Evolutionary conservation across 2,329 filamentous ascomycete genomes (phyloP), one percentile per base, ranked within the genome.

Genomic region (Colletotrichum neosansevieriae): DNA sequence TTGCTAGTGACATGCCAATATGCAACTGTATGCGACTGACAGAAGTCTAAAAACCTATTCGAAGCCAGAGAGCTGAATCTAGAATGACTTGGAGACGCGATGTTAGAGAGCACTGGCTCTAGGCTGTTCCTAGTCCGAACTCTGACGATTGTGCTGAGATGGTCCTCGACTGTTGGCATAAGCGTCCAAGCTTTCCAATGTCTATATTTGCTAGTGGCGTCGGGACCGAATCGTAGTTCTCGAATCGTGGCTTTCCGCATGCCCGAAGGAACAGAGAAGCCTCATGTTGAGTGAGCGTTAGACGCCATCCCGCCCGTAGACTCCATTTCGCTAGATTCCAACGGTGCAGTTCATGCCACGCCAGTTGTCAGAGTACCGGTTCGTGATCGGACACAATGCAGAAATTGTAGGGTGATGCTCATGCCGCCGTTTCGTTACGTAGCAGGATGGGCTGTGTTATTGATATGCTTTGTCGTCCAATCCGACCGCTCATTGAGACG

Each of bases 171-270:
- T 24, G 58, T 58, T 42, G 44, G 21, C 29, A 44, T 17, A 54
- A 49, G 21, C 19, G 32, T 51, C 19, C 44, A 44, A 53, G 51
- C 53, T 58, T 34, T n/a, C 24, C 59, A 54, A 54, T 65, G 24
- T 24, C 24, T 24, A 24, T 24, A 24, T 24, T 24, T 24, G 24
- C 24, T 24, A 24, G 24, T 5, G 65, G 9, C 38, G 58, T 59
- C 60, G 65, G 65, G 61, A 65, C 65, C 54, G 54, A 65, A 32
- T 17, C 54, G 24, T 49, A 50, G 49, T 7, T 47, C 58, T 58
- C 17, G 49, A 47, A 47, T 56, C 40, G 32, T 53, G 21, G 17
- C 49, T 53, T 62, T 54, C 42, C 49, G 54, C 50, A 40, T 21
- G 51, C 38, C 45, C 60, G 64, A 64, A 47, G 19, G 38, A 57